A percentile compares a stretch with the other conserved stretches of the same genome.
phyloP scores from a whole-genome alignment of 306 rosid species.

The Cicer yamashitae region DNA sequence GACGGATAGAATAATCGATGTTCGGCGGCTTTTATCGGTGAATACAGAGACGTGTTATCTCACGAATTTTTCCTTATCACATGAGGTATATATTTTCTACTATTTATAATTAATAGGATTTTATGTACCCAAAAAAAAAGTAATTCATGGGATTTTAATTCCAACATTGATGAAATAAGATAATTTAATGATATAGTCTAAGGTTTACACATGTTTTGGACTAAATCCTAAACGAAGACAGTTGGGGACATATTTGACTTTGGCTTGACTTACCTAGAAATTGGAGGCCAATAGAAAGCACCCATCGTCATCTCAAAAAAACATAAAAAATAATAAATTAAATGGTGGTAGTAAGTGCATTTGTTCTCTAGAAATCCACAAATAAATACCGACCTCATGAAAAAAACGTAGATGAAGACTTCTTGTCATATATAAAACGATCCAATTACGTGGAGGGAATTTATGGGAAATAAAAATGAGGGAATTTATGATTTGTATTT shows the following conservation, averaged over 20 bases:
- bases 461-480: no score
- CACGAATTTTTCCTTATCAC: constrained; percentile 80
- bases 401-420: not conserved
- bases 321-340: constrained; percentile 1
- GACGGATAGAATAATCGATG: constrained; percentile 90
- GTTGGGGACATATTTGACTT: constrained; percentile 28
- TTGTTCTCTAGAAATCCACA: not conserved
- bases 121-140: no score
- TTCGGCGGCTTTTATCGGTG: constrained; percentile 71
- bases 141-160: no score
- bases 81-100: constrained; percentile 64
- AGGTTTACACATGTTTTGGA: not conserved
- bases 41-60: constrained; percentile 73
- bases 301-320: not conserved
- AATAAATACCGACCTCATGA: not conserved
- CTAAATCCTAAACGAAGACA: not conserved
- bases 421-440: not conserved
- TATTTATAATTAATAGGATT: not conserved
- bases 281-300: not conserved
- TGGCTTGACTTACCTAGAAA: constrained; percentile 3
- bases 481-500: no score
- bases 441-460: no score
- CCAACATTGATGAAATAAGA: not conserved
- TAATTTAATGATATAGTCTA: no score
- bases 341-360: no score